These are phyloP conservation scores for Leersia perrieri DNA, from an alignment of 176 grass and related monocot genomes.

Conservation along the genomic window DNA sequence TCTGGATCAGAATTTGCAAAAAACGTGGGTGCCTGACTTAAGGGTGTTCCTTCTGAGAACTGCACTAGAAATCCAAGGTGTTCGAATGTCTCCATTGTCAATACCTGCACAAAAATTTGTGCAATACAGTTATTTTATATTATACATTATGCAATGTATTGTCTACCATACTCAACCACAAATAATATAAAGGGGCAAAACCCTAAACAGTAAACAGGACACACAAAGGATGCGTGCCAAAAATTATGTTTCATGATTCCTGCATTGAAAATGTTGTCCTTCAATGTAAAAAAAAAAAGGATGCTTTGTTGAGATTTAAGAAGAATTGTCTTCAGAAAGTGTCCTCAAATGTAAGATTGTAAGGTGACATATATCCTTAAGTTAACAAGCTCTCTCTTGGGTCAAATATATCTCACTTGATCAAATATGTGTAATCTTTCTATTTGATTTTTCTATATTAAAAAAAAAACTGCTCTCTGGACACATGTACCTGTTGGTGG, in stretches of 20 bases:
- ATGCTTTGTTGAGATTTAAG: not conserved
- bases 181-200: too few species aligned
- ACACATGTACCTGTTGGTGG: not conserved
- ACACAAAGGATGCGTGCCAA: not conserved
- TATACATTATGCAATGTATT: not conserved
- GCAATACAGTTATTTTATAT: not conserved
- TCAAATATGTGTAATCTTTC: not conserved
- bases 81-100: constrained; percentile 85
- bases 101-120: constrained; percentile 54
- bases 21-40: constrained; percentile 80
- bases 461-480: not conserved
- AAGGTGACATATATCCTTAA: not conserved
- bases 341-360: too few species aligned
- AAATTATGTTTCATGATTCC: constrained; percentile 16
- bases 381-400: constrained; percentile 6
- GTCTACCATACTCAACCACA: not conserved
- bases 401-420: constrained; percentile 6
- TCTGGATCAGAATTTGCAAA: constrained; percentile 98
- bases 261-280: not conserved
- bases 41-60: constrained; percentile 70
- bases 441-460: not conserved
- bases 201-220: not conserved
- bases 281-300: not conserved
- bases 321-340: too few species aligned
- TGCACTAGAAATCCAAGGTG: constrained; percentile 90